Percentiles rank a stretch among this genome's conserved stretches.
Evolutionary conservation across 257 asterid species (phyloP).

Genomic region (Plantago major): DNA sequence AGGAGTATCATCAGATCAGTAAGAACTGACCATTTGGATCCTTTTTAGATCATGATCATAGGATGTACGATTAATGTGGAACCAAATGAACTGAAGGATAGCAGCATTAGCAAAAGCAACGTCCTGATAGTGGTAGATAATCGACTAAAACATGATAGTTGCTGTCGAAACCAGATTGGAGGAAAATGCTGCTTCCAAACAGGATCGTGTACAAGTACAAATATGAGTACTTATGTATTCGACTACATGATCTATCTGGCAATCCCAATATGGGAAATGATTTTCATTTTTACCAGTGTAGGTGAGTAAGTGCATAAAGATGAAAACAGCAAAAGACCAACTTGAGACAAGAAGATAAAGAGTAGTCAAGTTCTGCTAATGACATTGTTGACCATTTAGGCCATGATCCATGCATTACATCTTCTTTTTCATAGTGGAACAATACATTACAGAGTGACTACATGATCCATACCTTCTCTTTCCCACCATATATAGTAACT

Average conservation of each 20-base stretch:
- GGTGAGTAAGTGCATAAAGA: slow-evolving; percentile 23
- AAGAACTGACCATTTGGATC: slow-evolving; percentile 20
- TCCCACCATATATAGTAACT: slow-evolving; percentile 46
- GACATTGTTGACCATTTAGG: slow-evolving; percentile 54
- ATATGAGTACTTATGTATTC: slow-evolving; percentile 34
- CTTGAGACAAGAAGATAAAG: slow-evolving; percentile 68
- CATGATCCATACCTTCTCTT: slow-evolving; percentile 44
- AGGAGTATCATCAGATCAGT: slow-evolving; percentile 19
- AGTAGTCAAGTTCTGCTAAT: slow-evolving; percentile 62
- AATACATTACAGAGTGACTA: slow-evolving; percentile 52
- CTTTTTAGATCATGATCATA: background rate
- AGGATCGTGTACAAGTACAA: slow-evolving; percentile 29
- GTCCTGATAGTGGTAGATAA: slow-evolving; percentile 14
- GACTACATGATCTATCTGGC: slow-evolving; percentile 26
- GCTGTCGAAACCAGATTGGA: slow-evolving; percentile 16
- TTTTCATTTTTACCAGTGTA: slow-evolving; percentile 12
- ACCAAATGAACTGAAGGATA: background rate
- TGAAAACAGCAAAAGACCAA: slow-evolving; percentile 31
- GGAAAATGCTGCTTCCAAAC: slow-evolving; percentile 25
- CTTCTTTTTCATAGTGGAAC: slow-evolving; percentile 59
- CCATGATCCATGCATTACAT: slow-evolving; percentile 56
- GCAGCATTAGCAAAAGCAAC: slow-evolving; percentile 12
- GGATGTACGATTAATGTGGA: background rate
- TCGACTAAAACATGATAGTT: slow-evolving; percentile 13
- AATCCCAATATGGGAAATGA: slow-evolving; percentile 20